Conservation (phyloP, 1,139 yeast species). For the Taiozyma sp. region DNA sequence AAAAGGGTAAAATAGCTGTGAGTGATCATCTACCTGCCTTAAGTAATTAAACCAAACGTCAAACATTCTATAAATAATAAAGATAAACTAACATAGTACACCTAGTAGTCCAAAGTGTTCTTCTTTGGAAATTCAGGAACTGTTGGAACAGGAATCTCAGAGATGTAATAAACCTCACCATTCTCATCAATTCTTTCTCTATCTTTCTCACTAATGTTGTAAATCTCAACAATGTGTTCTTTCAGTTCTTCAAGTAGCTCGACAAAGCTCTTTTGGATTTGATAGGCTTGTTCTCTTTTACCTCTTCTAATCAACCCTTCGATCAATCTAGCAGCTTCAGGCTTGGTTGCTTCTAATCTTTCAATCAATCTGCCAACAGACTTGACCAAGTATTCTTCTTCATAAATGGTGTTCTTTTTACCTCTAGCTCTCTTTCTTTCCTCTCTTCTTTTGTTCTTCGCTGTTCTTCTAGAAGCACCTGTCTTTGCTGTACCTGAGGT, state of each 20-base stretch:
- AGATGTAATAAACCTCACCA: slow-evolving; percentile 74
- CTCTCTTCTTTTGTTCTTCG: slow-evolving; percentile 90
- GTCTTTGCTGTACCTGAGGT: slow-evolving; percentile 95
- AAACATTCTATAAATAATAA: neutral
- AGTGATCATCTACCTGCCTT: too few species aligned
- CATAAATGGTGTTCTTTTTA: slow-evolving; percentile 94
- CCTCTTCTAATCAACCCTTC: slow-evolving; percentile 73
- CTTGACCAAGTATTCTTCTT: slow-evolving; percentile 87
- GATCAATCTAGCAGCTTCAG: slow-evolving; percentile 69
- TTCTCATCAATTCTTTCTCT: slow-evolving; percentile 86
- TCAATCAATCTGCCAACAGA: slow-evolving; percentile 88
- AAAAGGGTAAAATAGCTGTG: neutral
- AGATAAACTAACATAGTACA: neutral
- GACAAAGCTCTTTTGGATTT: slow-evolving; percentile 65
- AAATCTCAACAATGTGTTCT: slow-evolving; percentile 68
- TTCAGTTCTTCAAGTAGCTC: slow-evolving; percentile 52
- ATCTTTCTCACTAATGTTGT: slow-evolving; percentile 74
- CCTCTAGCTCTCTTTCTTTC: slow-evolving; percentile 96
- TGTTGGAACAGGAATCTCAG: slow-evolving; percentile 65
- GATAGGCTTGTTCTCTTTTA: slow-evolving; percentile 77
- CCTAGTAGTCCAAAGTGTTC: slow-evolving; percentile 49
- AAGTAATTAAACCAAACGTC: too few species aligned
- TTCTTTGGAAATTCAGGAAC: slow-evolving; percentile 56
- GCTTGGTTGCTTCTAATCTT: slow-evolving; percentile 67
- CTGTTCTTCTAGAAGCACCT: slow-evolving; percentile 88